These are phyloP conservation scores for Omphalotus olearius DNA, from an alignment of 1,284 basidiomycete genomes.

Conservation along the genomic window DNA sequence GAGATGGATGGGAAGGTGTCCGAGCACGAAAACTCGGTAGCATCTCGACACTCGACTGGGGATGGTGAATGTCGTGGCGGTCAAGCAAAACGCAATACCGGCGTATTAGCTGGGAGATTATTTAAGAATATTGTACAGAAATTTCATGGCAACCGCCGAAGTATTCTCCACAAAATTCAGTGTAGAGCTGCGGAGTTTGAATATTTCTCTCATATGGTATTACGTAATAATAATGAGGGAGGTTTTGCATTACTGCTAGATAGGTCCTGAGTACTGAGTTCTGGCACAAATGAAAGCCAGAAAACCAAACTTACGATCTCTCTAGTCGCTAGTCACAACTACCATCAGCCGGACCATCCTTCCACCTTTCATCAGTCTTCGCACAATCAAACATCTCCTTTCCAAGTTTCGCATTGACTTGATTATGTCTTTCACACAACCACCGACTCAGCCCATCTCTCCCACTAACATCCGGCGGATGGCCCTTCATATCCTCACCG, in stretches of 20 bases:
- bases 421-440: conserved; percentile 90
- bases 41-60: background rate
- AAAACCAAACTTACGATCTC: too few relatives aligned
- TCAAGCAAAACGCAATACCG: background rate
- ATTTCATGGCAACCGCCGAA: too few relatives aligned
- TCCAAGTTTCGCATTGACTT: conserved; percentile 83
- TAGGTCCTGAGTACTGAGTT: too few relatives aligned
- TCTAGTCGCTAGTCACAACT: conserved; percentile 63
- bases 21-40: background rate
- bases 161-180: too few relatives aligned
- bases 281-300: too few relatives aligned
- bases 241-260: too few relatives aligned
- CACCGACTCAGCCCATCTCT: conserved; percentile 71
- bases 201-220: too few relatives aligned
- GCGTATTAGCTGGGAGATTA: too few relatives aligned
- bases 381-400: conserved; percentile 80
- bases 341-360: conserved; percentile 83
- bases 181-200: too few relatives aligned
- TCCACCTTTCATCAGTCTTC: conserved; percentile 86
- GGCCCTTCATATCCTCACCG: conserved; percentile 55
- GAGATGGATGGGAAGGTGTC: background rate
- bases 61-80: background rate
- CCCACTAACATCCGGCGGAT: conserved; percentile 74
- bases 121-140: too few relatives aligned
- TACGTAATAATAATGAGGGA: too few relatives aligned